phyloP scores from a whole-genome alignment of 1,139 yeast genomes.

The Debaryomyces singareniensis region DNA sequence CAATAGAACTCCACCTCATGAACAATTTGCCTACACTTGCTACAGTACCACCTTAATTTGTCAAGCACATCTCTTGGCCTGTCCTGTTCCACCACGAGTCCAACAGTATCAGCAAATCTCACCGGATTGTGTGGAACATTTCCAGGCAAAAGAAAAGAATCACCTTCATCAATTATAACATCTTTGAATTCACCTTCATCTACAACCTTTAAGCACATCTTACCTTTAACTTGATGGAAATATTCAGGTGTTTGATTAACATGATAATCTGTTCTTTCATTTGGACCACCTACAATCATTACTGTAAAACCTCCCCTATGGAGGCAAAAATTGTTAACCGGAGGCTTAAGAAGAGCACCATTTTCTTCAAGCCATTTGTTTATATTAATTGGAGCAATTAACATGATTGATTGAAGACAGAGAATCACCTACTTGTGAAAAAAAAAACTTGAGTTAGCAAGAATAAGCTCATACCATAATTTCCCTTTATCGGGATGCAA shows the following conservation, averaged over 20 bases:
- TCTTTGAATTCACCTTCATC: constrained; percentile 73
- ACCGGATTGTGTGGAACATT: constrained; percentile 90
- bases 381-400: constrained; percentile 66
- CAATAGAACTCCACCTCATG: constrained; percentile 71
- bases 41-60: constrained; percentile 81
- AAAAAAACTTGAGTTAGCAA: too few relatives aligned
- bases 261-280: constrained; percentile 89
- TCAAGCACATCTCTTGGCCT: constrained; percentile 68
- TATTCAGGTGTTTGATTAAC: constrained; percentile 93
- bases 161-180: constrained; percentile 75
- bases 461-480: too few relatives aligned
- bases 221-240: constrained; percentile 82
- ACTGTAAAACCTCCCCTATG: constrained; percentile 91
- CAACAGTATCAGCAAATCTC: constrained; percentile 78
- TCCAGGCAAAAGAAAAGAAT: constrained; percentile 77
- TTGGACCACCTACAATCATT: constrained; percentile 95
- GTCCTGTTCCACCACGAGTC: constrained; percentile 92
- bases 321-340: constrained; percentile 85
- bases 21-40: constrained; percentile 55
- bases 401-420: too few relatives aligned
- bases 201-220: constrained; percentile 79
- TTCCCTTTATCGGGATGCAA: too few relatives aligned
- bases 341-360: constrained; percentile 72
- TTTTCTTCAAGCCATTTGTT: constrained; percentile 79
- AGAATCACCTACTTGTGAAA: too few relatives aligned